phyloP scores from a whole-genome alignment of 768 basidiomycete genomes.

The Mycena floridula region DNA sequence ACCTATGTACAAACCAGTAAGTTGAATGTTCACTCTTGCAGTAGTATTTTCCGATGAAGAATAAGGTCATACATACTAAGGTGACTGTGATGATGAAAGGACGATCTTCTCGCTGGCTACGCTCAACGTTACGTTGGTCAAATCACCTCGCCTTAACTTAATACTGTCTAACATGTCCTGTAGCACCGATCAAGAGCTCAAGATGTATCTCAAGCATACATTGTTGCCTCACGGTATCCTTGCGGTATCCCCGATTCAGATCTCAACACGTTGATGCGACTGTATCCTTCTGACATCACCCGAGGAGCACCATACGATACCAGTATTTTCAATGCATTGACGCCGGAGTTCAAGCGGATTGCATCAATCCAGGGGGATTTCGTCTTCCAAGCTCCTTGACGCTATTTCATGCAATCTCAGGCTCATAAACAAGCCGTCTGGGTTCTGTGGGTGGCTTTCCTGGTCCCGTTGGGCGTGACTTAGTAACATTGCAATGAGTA shows the following conservation, averaged over 20 bases:
- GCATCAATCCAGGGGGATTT: conserved; percentile 45
- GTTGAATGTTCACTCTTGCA: too few species aligned
- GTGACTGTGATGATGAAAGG: conserved; percentile 40
- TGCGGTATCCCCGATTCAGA: conserved; percentile 13
- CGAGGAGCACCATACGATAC: conserved; percentile 52
- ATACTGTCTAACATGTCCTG: background rate
- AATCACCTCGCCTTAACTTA: too few species aligned
- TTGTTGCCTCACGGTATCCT: conserved; percentile 23
- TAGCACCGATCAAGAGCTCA: conserved; percentile 19
- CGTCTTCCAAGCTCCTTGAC: conserved; percentile 42
- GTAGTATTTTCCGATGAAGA: too few species aligned
- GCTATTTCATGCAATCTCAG: conserved; percentile 35
- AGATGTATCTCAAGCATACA: conserved; percentile 23
- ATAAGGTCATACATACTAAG: too few species aligned
- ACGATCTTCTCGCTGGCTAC: conserved; percentile 21
- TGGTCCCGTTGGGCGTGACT: background rate
- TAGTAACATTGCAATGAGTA: conserved; percentile 15
- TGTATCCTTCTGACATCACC: conserved; percentile 33
- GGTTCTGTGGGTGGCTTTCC: conserved; percentile 27
- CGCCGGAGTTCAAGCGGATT: conserved; percentile 45
- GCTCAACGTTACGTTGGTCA: conserved; percentile 25
- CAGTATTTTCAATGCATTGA: conserved; percentile 32
- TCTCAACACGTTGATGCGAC: conserved; percentile 19
- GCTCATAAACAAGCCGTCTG: conserved; percentile 35
- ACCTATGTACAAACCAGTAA: too few species aligned